These are phyloP conservation scores for Solanum ossicruentum DNA, from an alignment of 257 asterid genomes.

Conservation along the genomic window DNA sequence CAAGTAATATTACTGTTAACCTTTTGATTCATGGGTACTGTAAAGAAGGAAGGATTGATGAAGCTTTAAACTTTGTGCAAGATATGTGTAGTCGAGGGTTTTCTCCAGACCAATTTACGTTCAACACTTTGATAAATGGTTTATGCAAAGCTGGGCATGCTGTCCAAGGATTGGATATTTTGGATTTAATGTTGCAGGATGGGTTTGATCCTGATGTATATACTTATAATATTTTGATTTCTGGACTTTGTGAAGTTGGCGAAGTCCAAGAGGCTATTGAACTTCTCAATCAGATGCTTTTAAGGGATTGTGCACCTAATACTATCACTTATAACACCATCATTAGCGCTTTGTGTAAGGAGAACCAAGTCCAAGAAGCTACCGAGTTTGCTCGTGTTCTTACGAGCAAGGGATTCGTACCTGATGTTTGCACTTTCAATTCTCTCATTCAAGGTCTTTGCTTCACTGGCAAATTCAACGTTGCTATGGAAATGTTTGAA, in stretches of 20 bases:
- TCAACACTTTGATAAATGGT: conserved; percentile 70
- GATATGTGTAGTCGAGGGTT: conserved; percentile 59
- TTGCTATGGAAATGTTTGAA: conserved; percentile 49
- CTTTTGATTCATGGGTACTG: conserved; percentile 79
- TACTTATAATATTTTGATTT: conserved; percentile 61
- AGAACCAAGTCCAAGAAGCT: conserved; percentile 71
- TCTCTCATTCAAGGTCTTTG: conserved; percentile 77
- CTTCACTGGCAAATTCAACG: conserved; percentile 30
- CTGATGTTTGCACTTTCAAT: conserved; percentile 69
- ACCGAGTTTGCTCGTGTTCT: conserved; percentile 51
- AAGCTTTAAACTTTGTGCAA: conserved; percentile 58
- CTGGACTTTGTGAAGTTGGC: conserved; percentile 72
- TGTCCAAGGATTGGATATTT: conserved; percentile 60
- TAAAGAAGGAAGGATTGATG: conserved; percentile 56
- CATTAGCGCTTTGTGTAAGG: conserved; percentile 67
- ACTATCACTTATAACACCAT: conserved; percentile 66
- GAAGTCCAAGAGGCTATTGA: conserved; percentile 59
- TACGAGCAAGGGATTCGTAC: conserved; percentile 45
- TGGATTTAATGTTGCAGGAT: conserved; percentile 76
- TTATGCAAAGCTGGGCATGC: conserved; percentile 74
- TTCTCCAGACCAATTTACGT: conserved; percentile 60
- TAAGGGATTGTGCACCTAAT: conserved; percentile 58
- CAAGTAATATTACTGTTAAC: conserved; percentile 50
- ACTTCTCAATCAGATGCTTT: conserved; percentile 62
- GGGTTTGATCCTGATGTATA: conserved; percentile 74